Percentiles rank a stretch among this genome's conserved stretches.
These are phyloP conservation scores for Exserohilum turcica DNA, from an alignment of 2,329 filamentous ascomycete species.

Conservation along the genomic window DNA sequence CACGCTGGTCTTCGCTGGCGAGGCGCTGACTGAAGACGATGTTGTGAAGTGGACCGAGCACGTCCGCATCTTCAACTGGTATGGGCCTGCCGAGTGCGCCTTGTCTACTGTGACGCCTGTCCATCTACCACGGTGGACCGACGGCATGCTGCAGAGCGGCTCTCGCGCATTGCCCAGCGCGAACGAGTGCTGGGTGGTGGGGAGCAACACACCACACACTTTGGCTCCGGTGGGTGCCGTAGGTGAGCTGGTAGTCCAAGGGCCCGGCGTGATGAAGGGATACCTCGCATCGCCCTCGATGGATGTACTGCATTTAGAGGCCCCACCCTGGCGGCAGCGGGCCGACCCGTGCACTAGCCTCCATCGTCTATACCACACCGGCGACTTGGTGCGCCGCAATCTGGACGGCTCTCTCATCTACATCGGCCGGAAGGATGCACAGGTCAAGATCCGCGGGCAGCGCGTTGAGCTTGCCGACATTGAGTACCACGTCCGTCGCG, in stretches of 20 bases:
- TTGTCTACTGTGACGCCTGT: too few species aligned
- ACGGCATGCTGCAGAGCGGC: background rate
- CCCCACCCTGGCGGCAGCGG: too few species aligned
- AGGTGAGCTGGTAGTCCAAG: conserved; percentile 62
- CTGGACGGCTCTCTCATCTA: conserved; percentile 9
- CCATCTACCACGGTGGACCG: too few species aligned
- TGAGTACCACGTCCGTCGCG: conserved; percentile 1
- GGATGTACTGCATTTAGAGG: too few species aligned
- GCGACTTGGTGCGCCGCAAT: conserved; percentile 8
- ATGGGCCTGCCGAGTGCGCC: conserved; percentile 16
- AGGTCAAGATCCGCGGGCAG: conserved; percentile 31
- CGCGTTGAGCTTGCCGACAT: conserved; percentile 31
- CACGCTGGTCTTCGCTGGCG: conserved; percentile 50
- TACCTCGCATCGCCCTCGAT: conserved; percentile 4
- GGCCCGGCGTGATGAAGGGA: too few species aligned
- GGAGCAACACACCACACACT: conserved; percentile 8
- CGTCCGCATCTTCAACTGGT: background rate
- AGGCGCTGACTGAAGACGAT: conserved; percentile 15
- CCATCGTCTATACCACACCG: conserved; percentile 11
- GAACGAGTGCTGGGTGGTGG: conserved; percentile 52
- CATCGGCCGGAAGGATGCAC: conserved; percentile 27
- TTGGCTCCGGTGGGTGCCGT: conserved; percentile 19
- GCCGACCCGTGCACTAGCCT: background rate
- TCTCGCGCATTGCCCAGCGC: conserved; percentile 48
- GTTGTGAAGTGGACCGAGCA: background rate